These are phyloP conservation scores for Podospora didyma DNA, from an alignment of 495 filamentous ascomycete species.

Conservation along the genomic window DNA sequence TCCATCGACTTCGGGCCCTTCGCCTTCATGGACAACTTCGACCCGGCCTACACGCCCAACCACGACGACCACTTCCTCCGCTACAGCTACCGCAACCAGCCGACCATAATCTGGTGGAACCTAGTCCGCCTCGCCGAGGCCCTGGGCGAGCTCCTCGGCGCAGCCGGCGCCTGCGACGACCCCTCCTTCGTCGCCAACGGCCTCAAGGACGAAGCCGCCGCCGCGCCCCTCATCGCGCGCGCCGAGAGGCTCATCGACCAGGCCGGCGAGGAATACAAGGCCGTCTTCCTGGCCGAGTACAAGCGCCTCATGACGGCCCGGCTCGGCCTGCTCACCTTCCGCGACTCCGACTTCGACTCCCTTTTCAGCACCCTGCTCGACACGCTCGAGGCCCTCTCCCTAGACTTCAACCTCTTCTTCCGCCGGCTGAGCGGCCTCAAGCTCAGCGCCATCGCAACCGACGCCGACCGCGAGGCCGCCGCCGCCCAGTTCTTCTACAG, in stretches of 20 bases:
- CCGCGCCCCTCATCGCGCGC: slow-evolving; percentile 64
- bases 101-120: slow-evolving; percentile 98
- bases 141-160: slow-evolving; percentile 83
- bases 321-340: slow-evolving; percentile 64
- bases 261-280: slow-evolving; percentile 78
- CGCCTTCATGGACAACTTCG: slow-evolving; percentile 93
- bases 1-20: slow-evolving; percentile 95
- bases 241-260: slow-evolving; percentile 78
- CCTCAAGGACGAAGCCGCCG: slow-evolving; percentile 57
- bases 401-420: slow-evolving; percentile 95
- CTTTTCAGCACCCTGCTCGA: slow-evolving; percentile 80
- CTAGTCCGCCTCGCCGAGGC: slow-evolving; percentile 86
- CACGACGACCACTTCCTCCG: slow-evolving; percentile 87
- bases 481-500: slow-evolving; percentile 62
- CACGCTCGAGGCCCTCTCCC: slow-evolving; percentile 67
- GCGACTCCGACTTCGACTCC: slow-evolving; percentile 68
- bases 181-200: slow-evolving; percentile 66
- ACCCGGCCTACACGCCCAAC: slow-evolving; percentile 91
- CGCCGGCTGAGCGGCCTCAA: slow-evolving; percentile 60
- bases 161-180: slow-evolving; percentile 63
- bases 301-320: slow-evolving; percentile 72
- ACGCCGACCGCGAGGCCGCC: slow-evolving; percentile 55
- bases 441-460: slow-evolving; percentile 55
- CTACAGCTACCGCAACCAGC: slow-evolving; percentile 91
- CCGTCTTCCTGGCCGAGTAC: slow-evolving; percentile 82